These are phyloP conservation scores for Mycena indigotica DNA, from an alignment of 768 basidiomycete genomes.

Conservation along the genomic window DNA sequence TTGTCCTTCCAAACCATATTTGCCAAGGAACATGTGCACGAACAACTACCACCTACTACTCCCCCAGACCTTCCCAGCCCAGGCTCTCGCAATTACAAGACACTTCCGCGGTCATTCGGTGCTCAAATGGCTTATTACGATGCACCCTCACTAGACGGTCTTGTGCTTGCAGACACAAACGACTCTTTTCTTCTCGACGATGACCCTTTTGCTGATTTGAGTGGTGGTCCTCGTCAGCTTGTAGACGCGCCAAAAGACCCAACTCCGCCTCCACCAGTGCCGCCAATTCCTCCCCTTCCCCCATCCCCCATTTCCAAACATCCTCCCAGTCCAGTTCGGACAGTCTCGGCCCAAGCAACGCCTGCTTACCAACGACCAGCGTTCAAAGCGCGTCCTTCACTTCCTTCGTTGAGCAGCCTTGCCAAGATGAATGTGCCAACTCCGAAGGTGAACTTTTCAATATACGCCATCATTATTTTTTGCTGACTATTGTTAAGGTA, in stretches of 20 bases:
- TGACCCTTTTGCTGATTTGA: conserved; percentile 73
- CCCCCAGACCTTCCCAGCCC: neutral
- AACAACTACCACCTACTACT: conserved; percentile 5
- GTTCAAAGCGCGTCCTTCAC: conserved; percentile 49
- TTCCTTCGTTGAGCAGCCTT: conserved; percentile 55
- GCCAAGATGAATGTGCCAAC: conserved; percentile 50
- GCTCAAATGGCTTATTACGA: conserved; percentile 17
- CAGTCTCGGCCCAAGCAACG: conserved; percentile 28
- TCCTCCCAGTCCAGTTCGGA: conserved; percentile 15
- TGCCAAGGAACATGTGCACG: neutral
- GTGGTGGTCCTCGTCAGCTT: conserved; percentile 19
- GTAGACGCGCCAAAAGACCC: neutral
- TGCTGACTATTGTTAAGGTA: conserved; percentile 34
- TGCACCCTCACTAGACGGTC: neutral
- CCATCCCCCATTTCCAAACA: conserved; percentile 14
- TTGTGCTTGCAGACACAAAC: conserved; percentile 6
- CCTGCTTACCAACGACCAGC: conserved; percentile 52
- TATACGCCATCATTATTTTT: conserved; percentile 20
- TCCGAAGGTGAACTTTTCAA: too few species aligned
- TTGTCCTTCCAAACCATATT: conserved; percentile 19
- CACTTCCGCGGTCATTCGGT: conserved; percentile 33
- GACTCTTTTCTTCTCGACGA: conserved; percentile 58
- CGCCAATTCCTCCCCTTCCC: conserved; percentile 22
- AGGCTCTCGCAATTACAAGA: conserved; percentile 19
- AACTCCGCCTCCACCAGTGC: neutral